A percentile compares a stretch with the other conserved stretches of the same genome.
Conservation (phyloP, 352 stramenopile genomes). For the Phytophthora cajani region DNA sequence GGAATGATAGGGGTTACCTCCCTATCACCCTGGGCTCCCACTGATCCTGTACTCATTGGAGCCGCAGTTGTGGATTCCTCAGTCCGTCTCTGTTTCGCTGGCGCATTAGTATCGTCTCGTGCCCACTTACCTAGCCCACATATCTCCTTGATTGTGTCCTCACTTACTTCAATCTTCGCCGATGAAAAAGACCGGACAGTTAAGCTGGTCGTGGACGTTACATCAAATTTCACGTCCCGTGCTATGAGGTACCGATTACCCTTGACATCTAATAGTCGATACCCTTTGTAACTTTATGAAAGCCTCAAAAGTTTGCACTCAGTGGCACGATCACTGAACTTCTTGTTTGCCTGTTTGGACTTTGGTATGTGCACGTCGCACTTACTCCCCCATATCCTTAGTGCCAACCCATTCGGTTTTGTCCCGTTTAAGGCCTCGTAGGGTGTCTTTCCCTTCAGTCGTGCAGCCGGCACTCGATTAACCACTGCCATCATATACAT, state of each 20-base stretch:
- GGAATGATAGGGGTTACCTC: not conserved
- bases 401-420: not conserved
- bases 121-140: not conserved
- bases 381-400: not conserved
- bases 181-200: slow-evolving; percentile 6
- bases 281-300: not conserved
- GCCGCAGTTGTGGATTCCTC: not conserved
- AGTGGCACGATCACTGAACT: not conserved
- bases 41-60: not conserved
- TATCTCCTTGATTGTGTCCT: not conserved
- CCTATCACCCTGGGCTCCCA: not conserved
- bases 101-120: not conserved
- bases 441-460: slow-evolving; percentile 12
- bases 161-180: not conserved
- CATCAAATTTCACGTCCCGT: slow-evolving; percentile 7
- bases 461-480: slow-evolving; percentile 13
- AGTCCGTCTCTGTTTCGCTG: not conserved
- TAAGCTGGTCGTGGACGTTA: not conserved
- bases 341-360: not conserved
- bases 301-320: not conserved
- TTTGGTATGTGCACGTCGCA: not conserved
- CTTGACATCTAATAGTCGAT: slow-evolving; percentile 8
- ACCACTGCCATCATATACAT: slow-evolving; percentile 5
- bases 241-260: slow-evolving; percentile 11
- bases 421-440: slow-evolving; percentile 15